Evolutionary conservation across 2,329 filamentous ascomycete species (phyloP), one percentile per base, ranked within the genome.

Genomic region (Simplicillium aogashimaense): DNA sequence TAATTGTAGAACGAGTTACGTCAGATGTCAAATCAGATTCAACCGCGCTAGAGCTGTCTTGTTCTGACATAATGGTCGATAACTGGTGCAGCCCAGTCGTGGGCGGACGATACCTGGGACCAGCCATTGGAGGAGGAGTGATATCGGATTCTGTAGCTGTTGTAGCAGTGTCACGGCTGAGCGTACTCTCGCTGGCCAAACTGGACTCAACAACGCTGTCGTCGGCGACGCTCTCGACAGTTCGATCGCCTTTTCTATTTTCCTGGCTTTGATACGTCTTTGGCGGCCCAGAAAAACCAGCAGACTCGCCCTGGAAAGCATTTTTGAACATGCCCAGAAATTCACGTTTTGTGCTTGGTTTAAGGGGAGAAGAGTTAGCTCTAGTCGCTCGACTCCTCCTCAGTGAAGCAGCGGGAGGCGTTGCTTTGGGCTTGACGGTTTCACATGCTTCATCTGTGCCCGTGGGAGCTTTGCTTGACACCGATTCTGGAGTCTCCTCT

Each of bases 231-330:
- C 33, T 48, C 7, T 59, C 50, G 15, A 54, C 50, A 30, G 55
- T 47, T 1, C 29, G 14, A 33, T 52, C 51, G 28, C 54, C 58
- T 6, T 48, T 51, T 4, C 60, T 58, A 38, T 70, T 62, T 43
- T 72, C 64, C 25, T 61, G 66, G 38, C 66, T 71, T 30, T 70
- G 65, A 43, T 75, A 75, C 18, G 65, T 61, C 43, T 63, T 62
- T 2, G 68, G 64, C 12, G 64, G 63, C 5, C 67, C 58, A 15
- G 61, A 59, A 43, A 69, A 63, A 9, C 64, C 64, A 3, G 57
- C 66, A 2, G 77, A 81, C 52, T 81, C 76, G 25, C 78, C 78
- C 31, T 70, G 69, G 50, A 82, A 81, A 3, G 76, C 78, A 44
- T 78, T 76, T 40, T 72, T 74, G 8, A 82, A 57, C 35, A 70